These are phyloP conservation scores for Wickerhamomyces hampshirensis DNA, from an alignment of 805 yeast species.

Conservation along the genomic window DNA sequence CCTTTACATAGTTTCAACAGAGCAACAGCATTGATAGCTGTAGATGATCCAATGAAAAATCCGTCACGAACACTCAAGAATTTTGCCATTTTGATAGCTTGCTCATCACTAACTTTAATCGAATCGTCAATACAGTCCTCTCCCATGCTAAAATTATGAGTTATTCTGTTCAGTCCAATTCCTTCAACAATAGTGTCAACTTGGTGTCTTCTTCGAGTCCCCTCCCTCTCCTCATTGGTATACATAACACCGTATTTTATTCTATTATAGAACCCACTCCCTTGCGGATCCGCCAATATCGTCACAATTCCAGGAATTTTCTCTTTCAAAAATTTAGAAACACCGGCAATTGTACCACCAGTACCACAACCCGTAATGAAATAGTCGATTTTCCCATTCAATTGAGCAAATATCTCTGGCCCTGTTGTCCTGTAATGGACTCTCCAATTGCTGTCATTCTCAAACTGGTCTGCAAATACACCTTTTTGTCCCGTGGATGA, in stretches of 20 bases:
- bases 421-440: slow-evolving; percentile 82
- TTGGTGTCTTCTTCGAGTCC: slow-evolving; percentile 91
- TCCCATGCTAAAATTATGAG: slow-evolving; percentile 73
- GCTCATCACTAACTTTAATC: slow-evolving; percentile 68
- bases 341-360: slow-evolving; percentile 96
- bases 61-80: slow-evolving; percentile 80
- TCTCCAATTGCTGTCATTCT: slow-evolving; percentile 86
- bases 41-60: slow-evolving; percentile 83
- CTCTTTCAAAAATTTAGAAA: slow-evolving; percentile 66
- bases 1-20: slow-evolving; percentile 57
- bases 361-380: slow-evolving; percentile 95
- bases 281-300: slow-evolving; percentile 91
- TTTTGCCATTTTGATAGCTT: slow-evolving; percentile 87
- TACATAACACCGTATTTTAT: slow-evolving; percentile 92
- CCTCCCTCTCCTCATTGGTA: slow-evolving; percentile 83
- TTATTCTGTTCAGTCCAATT: slow-evolving; percentile 83
- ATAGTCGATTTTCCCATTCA: slow-evolving; percentile 58
- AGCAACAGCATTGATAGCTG: slow-evolving; percentile 93
- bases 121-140: slow-evolving; percentile 72
- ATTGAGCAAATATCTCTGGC: slow-evolving; percentile 84
- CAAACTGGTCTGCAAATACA: slow-evolving; percentile 93
- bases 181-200: slow-evolving; percentile 96
- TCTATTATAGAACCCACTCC: slow-evolving; percentile 84
- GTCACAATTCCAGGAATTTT: slow-evolving; percentile 34
- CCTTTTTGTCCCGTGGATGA: slow-evolving; percentile 43